Evolutionary conservation across 805 yeast species (phyloP).

Genomic region (Maudiozyma saulgeensis): DNA sequence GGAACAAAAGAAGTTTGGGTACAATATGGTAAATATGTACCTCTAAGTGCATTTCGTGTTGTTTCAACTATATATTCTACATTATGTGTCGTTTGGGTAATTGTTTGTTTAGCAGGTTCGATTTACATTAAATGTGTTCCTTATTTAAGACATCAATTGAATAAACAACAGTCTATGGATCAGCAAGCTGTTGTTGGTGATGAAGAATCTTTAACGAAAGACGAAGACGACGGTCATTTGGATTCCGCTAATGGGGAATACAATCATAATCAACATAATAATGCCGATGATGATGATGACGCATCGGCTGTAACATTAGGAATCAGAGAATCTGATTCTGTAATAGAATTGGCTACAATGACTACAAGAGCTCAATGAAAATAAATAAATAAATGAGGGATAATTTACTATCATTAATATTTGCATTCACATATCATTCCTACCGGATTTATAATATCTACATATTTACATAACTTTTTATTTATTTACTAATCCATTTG

Average conservation of each 20-base stretch:
- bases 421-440: too few species aligned
- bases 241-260: background rate
- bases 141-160: background rate
- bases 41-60: conserved; percentile 48
- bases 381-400: background rate
- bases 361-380: background rate
- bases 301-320: background rate
- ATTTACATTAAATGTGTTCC: background rate
- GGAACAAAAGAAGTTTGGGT: conserved; percentile 45
- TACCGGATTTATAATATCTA: too few species aligned
- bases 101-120: conserved; percentile 30
- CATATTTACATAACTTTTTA: too few species aligned
- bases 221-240: background rate
- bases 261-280: background rate
- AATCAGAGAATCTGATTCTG: background rate
- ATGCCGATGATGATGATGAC: background rate
- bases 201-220: background rate
- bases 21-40: conserved; percentile 31
- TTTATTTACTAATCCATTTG: too few species aligned
- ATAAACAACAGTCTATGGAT: background rate
- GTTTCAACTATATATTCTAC: conserved; percentile 53
- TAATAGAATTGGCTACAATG: conserved; percentile 1
- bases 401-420: too few species aligned
- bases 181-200: too few species aligned
- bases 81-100: conserved; percentile 38